Conservation (phyloP, 768 basidiomycete species). For the Tylopilus balloui region DNA sequence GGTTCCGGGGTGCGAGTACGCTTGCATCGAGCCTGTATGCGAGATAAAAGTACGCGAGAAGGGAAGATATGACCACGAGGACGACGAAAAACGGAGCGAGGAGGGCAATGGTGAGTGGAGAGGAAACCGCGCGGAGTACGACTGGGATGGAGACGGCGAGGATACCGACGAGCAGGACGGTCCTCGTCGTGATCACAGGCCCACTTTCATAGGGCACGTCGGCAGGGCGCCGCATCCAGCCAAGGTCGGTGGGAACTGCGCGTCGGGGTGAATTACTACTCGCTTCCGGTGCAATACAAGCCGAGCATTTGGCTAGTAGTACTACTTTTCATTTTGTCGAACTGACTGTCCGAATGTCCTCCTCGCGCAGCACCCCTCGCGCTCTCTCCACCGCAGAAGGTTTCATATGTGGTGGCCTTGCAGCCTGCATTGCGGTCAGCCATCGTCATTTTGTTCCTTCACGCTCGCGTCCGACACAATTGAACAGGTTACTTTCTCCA, state of each 20-base stretch:
- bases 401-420: slow-evolving; percentile 86
- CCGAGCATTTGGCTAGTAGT: no score
- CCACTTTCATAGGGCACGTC: slow-evolving; percentile 28
- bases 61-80: slow-evolving; percentile 44
- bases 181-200: slow-evolving; percentile 42
- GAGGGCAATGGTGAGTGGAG: slow-evolving; percentile 60
- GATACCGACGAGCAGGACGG: slow-evolving; percentile 53
- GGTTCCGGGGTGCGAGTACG: slow-evolving; percentile 28
- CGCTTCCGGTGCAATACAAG: no score
- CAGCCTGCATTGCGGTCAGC: slow-evolving; percentile 82
- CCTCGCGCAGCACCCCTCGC: slow-evolving; percentile 13
- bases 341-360: slow-evolving; percentile 15
- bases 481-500: slow-evolving; percentile 72
- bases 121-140: slow-evolving; percentile 53
- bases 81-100: slow-evolving; percentile 57
- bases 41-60: slow-evolving; percentile 51
- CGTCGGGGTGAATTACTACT: no score
- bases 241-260: not conserved
- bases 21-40: slow-evolving; percentile 56
- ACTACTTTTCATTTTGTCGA: no score
- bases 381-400: slow-evolving; percentile 68
- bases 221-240: slow-evolving; percentile 16
- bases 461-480: slow-evolving; percentile 2
- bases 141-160: slow-evolving; percentile 56
- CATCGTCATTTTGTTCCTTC: slow-evolving; percentile 1